Conservation (phyloP, 441 rosid species). For the Flueggea neowawraea region DNA sequence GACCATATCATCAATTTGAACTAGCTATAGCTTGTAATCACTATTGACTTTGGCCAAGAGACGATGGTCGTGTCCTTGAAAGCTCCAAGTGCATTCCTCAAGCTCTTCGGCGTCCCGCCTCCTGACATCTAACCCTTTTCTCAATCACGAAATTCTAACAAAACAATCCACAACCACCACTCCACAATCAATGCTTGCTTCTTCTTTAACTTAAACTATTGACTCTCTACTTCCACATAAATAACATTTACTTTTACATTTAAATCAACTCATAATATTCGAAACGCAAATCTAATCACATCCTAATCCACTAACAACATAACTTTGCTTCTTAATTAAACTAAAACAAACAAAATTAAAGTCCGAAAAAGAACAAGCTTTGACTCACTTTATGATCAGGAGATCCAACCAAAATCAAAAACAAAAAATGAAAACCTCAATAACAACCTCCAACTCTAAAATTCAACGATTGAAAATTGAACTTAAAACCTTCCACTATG, state of each 20-base stretch:
- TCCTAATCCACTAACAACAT: not conserved
- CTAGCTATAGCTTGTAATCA: constrained; percentile 66
- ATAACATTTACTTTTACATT: not conserved
- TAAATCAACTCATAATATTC: not conserved
- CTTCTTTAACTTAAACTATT: not conserved
- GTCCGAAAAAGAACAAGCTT: not conserved
- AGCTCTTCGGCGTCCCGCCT: constrained; percentile 84
- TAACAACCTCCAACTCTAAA: not conserved
- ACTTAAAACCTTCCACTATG: too few relatives aligned
- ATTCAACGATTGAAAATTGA: not conserved
- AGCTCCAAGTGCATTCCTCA: constrained; percentile 96
- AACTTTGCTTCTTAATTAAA: not conserved
- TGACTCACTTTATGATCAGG: not conserved
- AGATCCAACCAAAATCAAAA: constrained; percentile 16
- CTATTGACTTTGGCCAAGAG: constrained; percentile 98
- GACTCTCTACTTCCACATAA: constrained; percentile 1
- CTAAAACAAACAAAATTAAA: not conserved
- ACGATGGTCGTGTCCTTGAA: constrained; percentile 95
- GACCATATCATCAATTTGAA: not conserved
- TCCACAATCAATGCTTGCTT: constrained; percentile 7
- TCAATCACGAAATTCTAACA: constrained; percentile 42
- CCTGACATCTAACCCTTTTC: constrained; percentile 67
- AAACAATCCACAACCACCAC: constrained; percentile 6
- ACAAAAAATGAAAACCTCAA: not conserved
- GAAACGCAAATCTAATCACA: not conserved